phyloP scores from a whole-genome alignment of 2,329 filamentous ascomycete species.

The Aspergillus piperis region DNA sequence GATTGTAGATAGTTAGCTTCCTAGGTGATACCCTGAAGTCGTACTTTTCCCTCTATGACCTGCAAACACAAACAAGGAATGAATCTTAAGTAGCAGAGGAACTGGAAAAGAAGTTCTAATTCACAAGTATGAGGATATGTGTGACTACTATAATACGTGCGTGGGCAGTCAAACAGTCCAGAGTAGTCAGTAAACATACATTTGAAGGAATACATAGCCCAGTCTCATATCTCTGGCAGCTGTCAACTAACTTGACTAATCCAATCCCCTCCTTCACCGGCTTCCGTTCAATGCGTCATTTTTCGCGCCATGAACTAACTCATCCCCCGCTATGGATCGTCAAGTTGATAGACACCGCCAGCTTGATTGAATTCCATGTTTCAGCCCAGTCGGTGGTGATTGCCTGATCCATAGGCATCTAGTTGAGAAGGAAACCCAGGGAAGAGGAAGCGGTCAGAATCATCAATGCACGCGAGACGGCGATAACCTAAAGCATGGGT shows the following conservation, averaged over 20 bases:
- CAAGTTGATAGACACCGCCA: conserved; percentile 24
- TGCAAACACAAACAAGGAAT: too few relatives aligned
- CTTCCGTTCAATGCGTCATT: neutral
- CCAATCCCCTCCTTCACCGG: neutral
- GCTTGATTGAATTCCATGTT: conserved; percentile 14
- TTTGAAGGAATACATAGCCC: neutral
- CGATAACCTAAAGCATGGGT: conserved; percentile 16
- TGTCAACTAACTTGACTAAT: neutral
- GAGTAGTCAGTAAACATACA: neutral
- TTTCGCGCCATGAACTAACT: neutral
- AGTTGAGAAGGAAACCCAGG: neutral
- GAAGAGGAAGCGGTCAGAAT: conserved; percentile 14
- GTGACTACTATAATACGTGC: too few relatives aligned
- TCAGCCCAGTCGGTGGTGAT: conserved; percentile 10
- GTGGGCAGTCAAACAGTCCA: neutral
- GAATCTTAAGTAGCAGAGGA: too few relatives aligned
- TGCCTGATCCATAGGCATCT: conserved; percentile 4
- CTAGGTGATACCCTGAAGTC: too few relatives aligned
- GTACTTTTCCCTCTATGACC: too few relatives aligned
- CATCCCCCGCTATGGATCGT: conserved; percentile 22
- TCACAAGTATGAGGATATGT: too few relatives aligned
- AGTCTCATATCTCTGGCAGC: neutral
- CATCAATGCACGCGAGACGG: conserved; percentile 17
- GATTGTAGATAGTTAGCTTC: too few relatives aligned
- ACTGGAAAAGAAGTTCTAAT: too few relatives aligned